Evolutionary conservation across 2,329 filamentous ascomycete species (phyloP), one percentile per base, ranked within the genome.

Genomic region (Fonsecaea nubica): DNA sequence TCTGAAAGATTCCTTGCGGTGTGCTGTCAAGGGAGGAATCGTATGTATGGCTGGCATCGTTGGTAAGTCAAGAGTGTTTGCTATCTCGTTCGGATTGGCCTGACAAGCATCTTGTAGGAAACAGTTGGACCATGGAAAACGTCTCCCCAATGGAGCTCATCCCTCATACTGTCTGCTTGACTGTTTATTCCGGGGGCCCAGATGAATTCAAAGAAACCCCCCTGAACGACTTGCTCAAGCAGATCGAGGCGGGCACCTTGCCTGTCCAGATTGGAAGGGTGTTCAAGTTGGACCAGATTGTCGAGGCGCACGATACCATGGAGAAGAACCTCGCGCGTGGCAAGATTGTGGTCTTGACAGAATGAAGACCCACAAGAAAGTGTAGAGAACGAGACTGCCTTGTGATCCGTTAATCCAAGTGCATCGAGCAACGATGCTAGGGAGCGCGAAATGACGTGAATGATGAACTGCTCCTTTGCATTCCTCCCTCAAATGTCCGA

Each of bases 41-140:
- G 79, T 83, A 1, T 83, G 80, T 66, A 77, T 84, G 77, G 77
- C 79, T 0, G 82, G 82, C 1, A 82, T 82, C 33, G 79, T 82
- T 12, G 80, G 80, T 4, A 52, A 67, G 67, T 60, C 10, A 4
- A 4, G 45, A 50, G 3, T 25, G 21, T 10, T 7, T 13, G 6
- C 21, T 25, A 8, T 25, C 25, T 50, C 12, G 21, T 10, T 50
- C 12, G 3, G 21, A 50, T 50, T 10, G 21, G 4, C 8, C 45
- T 50, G 18, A 25, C 12, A 21, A 50, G 25, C 13, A 40, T 55
- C 57, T 13, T 35, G 7, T 32, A 69, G 68, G 68, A 32, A 79
- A 81, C 62, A 75, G 76, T 50, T 82, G 81, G 80, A 67, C 63
- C 4, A 69, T 79, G 33, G 72, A 79, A 4, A 70, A 77, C 7